Conservation (phyloP, 345 rosid genomes). For the Carallia pectinifolia region DNA sequence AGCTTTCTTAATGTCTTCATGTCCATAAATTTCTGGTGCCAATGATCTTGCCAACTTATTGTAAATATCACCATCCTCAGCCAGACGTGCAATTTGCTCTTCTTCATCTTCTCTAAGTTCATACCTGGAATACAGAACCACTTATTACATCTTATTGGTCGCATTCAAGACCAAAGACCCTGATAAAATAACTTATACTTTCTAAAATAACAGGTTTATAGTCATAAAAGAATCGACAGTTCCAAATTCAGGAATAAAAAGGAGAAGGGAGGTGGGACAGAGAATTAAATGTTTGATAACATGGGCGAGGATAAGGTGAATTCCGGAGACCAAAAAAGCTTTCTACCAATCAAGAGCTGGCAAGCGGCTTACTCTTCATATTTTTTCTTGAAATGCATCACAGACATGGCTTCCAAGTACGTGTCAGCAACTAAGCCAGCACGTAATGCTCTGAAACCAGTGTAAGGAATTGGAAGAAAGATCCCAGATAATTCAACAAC, state of each 20-base stretch:
- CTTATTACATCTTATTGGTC: constrained; percentile 7
- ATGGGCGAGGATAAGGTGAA: not conserved
- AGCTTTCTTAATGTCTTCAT: constrained; percentile 95
- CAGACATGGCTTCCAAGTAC: constrained; percentile 87
- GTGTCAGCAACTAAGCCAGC: constrained; percentile 99
- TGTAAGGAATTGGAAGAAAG: constrained; percentile 94
- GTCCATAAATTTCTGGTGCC: constrained; percentile 99
- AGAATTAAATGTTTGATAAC: not conserved
- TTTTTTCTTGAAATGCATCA: constrained; percentile 89
- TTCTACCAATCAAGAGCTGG: not conserved
- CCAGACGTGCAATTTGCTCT: constrained; percentile 76
- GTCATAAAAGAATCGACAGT: not conserved
- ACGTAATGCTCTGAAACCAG: constrained; percentile 91
- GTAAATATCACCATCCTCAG: constrained; percentile 97
- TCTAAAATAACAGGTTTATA: not conserved
- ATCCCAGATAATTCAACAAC: constrained; percentile 96
- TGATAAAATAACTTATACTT: too few relatives aligned
- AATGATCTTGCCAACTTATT: constrained; percentile 83
- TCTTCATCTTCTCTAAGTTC: constrained; percentile 86
- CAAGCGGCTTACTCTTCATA: constrained; percentile 80
- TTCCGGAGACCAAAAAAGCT: not conserved
- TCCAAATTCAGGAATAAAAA: not conserved
- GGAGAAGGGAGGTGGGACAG: not conserved
- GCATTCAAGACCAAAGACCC: not conserved
- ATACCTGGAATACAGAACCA: constrained; percentile 48